Base-by-base conservation (phyloP, 257 asterid species). In the Solanum ossicruentum region DNA sequence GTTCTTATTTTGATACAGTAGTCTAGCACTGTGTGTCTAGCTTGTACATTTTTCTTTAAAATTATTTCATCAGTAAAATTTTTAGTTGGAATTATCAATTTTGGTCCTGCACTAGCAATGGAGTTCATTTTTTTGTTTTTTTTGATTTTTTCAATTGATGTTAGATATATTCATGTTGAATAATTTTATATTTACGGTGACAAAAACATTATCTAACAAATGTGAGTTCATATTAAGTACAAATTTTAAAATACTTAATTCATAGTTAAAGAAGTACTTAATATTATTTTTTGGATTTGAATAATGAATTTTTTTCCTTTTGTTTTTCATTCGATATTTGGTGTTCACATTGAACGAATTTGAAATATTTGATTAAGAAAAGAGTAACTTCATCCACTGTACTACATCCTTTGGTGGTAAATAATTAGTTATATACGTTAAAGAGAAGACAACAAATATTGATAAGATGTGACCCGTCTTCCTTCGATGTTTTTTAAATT, bases 1-100 rank as follows among this genome's bases (percentile, higher is more conserved):
- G 60, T 90, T 60, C 45, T 78, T 23, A 84, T 23, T 54, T 54
- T 87, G 88, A 88, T 90, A 85, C 84, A 60, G 83, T 89, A 84
- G 77, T 88, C 82, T 87, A 83, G 79, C 84, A 8, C 10, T 49
- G 82, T 23, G 39, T 73, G 21, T 86, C 79, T 90, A 17, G 85
- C 72, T 84, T 86, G 90, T 87, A 87, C 85, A 87, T 89, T 52
- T 52, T 16, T 67, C 28, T 47, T 85, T 39, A 45, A 66, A 32
- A 1, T 39, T 72, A 1, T 39, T 72, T 54, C 70, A 65, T 66
- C 56, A 57, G 17, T 70, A 7, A 63, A 6, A 47, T 82, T 11
- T 61, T 20, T 87, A 84, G 88, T 82, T 72, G 89, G 67, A 67
- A 60, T 52, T 63, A 8, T 26, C 82, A 77, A 23, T 51, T 77